phyloP scores from a whole-genome alignment of 495 filamentous ascomycete genomes.

The Trypethelium eluteriae region DNA sequence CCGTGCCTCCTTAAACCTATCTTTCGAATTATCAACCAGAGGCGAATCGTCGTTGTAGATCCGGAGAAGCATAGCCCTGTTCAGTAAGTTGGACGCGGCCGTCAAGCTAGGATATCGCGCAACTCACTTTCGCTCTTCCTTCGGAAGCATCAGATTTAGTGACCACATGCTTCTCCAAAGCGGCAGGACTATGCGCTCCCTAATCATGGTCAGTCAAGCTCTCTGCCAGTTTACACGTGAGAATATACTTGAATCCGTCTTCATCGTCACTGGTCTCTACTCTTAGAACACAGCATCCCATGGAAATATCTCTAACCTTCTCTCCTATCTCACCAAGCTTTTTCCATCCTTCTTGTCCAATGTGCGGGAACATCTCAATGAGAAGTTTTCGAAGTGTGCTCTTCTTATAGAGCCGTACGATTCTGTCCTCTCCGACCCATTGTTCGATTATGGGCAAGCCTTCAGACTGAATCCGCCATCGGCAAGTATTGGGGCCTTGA shows the following conservation, averaged over 20 bases:
- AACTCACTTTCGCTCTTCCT: conserved; percentile 67
- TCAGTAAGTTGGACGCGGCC: conserved; percentile 21
- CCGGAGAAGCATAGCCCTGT: conserved; percentile 72
- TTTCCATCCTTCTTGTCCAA: conserved; percentile 58
- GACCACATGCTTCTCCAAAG: conserved; percentile 83
- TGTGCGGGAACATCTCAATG: conserved; percentile 91
- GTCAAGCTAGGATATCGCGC: conserved; percentile 1
- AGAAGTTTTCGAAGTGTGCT: conserved; percentile 71
- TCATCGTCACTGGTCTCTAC: conserved; percentile 63
- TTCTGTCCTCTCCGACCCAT: conserved; percentile 71
- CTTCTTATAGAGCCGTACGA: conserved; percentile 65
- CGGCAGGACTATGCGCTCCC: conserved; percentile 76
- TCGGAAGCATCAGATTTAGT: conserved; percentile 92
- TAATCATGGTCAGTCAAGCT: conserved; percentile 22
- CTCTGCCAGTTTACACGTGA: background rate
- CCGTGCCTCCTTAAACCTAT: conserved; percentile 11
- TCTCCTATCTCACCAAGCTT: conserved; percentile 80
- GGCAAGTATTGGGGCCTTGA: conserved; percentile 71
- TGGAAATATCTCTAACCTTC: conserved; percentile 65
- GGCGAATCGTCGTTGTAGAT: conserved; percentile 80
- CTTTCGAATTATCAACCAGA: conserved; percentile 44
- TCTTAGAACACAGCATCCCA: conserved; percentile 86
- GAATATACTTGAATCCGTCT: conserved; percentile 57
- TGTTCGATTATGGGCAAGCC: conserved; percentile 80
- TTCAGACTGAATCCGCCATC: conserved; percentile 92